Evolutionary conservation across 2,329 filamentous ascomycete genomes (phyloP).

Genomic region (Ophiocordyceps camponoti-saundersi): DNA sequence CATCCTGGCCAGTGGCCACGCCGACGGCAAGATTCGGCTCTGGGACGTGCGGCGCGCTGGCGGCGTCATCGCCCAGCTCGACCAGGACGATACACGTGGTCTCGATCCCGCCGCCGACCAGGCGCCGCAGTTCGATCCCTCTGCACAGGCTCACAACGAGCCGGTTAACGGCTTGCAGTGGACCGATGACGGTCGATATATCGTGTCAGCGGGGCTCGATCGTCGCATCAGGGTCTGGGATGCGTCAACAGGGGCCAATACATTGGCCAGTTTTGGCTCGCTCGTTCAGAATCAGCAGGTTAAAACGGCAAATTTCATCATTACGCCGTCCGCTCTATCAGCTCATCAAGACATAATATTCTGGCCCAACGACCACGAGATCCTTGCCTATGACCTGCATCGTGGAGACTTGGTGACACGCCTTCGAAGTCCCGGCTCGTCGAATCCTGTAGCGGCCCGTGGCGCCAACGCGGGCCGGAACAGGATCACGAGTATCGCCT

Average conservation of each 20-base stretch:
- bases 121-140: conserved; percentile 24
- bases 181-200: conserved; percentile 61
- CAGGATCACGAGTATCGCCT: conserved; percentile 59
- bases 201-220: conserved; percentile 74
- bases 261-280: conserved; percentile 74
- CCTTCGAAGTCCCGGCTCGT: conserved; percentile 46
- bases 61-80: conserved; percentile 58
- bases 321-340: conserved; percentile 43
- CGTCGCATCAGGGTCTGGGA: conserved; percentile 79
- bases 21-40: conserved; percentile 66
- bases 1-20: conserved; percentile 67
- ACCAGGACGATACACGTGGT: conserved; percentile 70
- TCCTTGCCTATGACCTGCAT: conserved; percentile 64
- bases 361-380: conserved; percentile 68
- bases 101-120: conserved; percentile 25
- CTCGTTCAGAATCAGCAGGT: conserved; percentile 57
- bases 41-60: conserved; percentile 79
- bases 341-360: conserved; percentile 49
- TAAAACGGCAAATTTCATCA: conserved; percentile 42
- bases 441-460: conserved; percentile 20
- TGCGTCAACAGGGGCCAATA: conserved; percentile 64
- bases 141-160: conserved; percentile 56
- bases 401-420: conserved; percentile 58
- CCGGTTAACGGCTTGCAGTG: conserved; percentile 74
- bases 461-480: conserved; percentile 41